Evolutionary conservation across 2,329 filamentous ascomycete genomes (phyloP), one percentile per base, ranked within the genome.

Genomic region (Xylariaceae sp.): DNA sequence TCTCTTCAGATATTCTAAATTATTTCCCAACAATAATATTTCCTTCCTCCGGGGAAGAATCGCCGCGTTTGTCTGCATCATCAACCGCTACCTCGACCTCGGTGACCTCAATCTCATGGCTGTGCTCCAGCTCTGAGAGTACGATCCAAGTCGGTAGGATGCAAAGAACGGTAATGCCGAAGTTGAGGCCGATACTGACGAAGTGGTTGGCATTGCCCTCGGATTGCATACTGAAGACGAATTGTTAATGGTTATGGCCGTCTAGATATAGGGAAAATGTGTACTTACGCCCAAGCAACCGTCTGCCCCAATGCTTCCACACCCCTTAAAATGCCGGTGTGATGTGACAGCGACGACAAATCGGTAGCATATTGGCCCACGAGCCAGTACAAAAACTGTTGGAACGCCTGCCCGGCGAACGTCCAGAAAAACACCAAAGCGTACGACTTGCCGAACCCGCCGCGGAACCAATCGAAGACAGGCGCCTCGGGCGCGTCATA

Each of bases 371-470:
- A 70, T 62, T 71, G 69, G 2, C 69, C 69, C 6, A 71, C 65
- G 3, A 71, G 65, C 68, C 68, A 71, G 57, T 71, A 71, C 16
- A 71, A 54, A 56, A 70, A 71, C 57, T 71, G 69, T 53, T 71
- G 69, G 56, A 70, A 71, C 1, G 69, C 69, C 57, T 71, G 69
- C 19, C 69, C 69, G 4, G 58, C 68, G 47, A 69, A 69, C 5
- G 60, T 62, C 67, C 67, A 69, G 52, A 69, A 69, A 54, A 69
- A 69, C 14, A 69, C 65, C 2, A 69, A 57, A 6, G 64, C 67
- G 26, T 69, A 69, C 32, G 67, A 52, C 14, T 65, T 66, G 2
- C 65, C 65, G 43, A 69, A 69, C 1, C 67, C 67, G 40, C 65
- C 63, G 46, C 51, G 54, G 56, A 71, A 71, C 69, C 69, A 71